Evolutionary conservation across 2,329 filamentous ascomycete species (phyloP), one percentile per base, ranked within the genome.

Genomic region (Nemania serpens): DNA sequence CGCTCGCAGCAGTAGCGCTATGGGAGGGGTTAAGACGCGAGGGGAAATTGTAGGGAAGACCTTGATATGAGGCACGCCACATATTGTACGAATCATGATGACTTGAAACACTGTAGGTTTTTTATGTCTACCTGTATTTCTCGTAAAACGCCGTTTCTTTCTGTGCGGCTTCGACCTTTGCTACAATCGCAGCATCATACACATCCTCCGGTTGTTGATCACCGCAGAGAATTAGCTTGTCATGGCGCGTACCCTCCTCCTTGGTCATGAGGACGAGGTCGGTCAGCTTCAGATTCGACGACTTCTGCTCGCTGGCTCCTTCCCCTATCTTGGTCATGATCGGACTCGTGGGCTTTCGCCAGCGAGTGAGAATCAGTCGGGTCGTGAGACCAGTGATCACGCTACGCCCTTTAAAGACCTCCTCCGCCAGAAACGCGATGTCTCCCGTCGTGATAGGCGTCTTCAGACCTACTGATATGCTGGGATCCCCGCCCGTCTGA

Each of bases 391-490:
- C 92, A 17, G 90, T 96, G 51, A 99, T 80, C 13, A 86, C 88
- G 71, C 94, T 98, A 58, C 89, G 88, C 3, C 91, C 93, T 46
- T 86, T 85, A 75, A 88, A 99, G 2, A 97, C 85, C 71, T 99
- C 95, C 70, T 99, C 95, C 0, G 94, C 82, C 2, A 98, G 75
- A 75, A 96, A 98, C 1, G 91, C 90, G 13, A 97, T 86, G 73
- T 99, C 95, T 34, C 89, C 88, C 37, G 85, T 82, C 0, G 86
- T 93, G 61, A 98, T 75, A 0, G 93, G 91, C 0, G 95, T 81
- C 65, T 91, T 91, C 50, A 99, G 78, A 0, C 95, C 94, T 11
- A 90, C 77, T 0, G 84, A 79, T 58, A 88, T 76, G 56, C 81
- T 76, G 2, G 71, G 50, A 47, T 84, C 75, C 51, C 78, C 74